phyloP scores from a whole-genome alignment of 768 basidiomycete species.

The Podaxis mareebaensis region DNA sequence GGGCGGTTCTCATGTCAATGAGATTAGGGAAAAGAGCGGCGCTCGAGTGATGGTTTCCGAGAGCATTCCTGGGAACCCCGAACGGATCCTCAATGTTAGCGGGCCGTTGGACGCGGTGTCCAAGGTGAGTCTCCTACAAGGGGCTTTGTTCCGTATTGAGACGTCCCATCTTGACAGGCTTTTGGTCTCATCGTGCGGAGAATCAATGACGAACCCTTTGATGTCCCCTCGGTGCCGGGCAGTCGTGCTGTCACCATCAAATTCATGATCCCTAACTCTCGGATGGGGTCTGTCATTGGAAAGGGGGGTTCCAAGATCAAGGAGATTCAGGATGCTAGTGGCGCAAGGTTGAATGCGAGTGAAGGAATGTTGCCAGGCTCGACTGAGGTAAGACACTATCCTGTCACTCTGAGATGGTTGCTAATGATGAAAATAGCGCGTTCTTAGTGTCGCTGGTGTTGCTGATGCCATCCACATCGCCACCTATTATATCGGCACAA shows the following conservation, averaged over 20 bases:
- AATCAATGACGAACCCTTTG: slow-evolving; percentile 99
- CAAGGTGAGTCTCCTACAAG: slow-evolving; percentile 61
- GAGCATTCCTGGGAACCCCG: slow-evolving; percentile 98
- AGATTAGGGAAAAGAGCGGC: slow-evolving; percentile 97
- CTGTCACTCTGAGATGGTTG: slow-evolving; percentile 1
- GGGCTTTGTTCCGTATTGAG: background rate
- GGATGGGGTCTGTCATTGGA: slow-evolving; percentile 99
- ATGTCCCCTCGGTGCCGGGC: slow-evolving; percentile 95
- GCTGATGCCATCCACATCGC: slow-evolving; percentile 99
- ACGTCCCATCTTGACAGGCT: slow-evolving; percentile 56
- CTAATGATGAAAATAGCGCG: slow-evolving; percentile 59
- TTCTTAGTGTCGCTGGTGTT: slow-evolving; percentile 96
- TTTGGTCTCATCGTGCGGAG: slow-evolving; percentile 98
- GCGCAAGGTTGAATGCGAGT: slow-evolving; percentile 93
- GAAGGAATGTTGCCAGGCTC: slow-evolving; percentile 99
- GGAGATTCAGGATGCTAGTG: slow-evolving; percentile 98
- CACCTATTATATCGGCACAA: slow-evolving; percentile 98
- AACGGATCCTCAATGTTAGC: slow-evolving; percentile 95
- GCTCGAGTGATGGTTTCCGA: slow-evolving; percentile 97
- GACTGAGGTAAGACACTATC: slow-evolving; percentile 73
- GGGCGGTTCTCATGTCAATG: slow-evolving; percentile 94
- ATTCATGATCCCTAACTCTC: slow-evolving; percentile 98
- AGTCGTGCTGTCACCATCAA: slow-evolving; percentile 99
- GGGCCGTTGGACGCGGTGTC: slow-evolving; percentile 98
- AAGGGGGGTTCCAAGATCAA: slow-evolving; percentile 98